phyloP scores from a whole-genome alignment of 805 yeast genomes.

The Torulaspora gathmanii region DNA sequence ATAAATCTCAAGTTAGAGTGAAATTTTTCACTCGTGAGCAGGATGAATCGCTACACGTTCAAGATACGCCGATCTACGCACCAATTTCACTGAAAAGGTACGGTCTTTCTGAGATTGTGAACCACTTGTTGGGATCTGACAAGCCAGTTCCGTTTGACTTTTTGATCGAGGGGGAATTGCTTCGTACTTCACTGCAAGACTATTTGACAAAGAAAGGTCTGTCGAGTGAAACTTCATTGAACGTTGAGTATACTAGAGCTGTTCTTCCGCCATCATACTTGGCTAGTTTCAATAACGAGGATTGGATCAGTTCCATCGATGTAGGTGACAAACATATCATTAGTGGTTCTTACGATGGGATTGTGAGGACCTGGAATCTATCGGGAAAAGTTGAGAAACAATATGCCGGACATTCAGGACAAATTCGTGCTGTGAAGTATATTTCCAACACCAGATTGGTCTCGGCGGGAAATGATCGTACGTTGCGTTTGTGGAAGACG shows the following conservation, averaged over 20 bases:
- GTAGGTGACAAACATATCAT: constrained; percentile 48
- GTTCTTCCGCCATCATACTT: constrained; percentile 90
- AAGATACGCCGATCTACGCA: constrained; percentile 78
- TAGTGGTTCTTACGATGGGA: constrained; percentile 92
- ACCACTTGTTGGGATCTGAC: constrained; percentile 63
- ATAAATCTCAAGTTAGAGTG: constrained; percentile 68
- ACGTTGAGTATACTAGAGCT: constrained; percentile 86
- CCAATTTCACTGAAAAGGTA: constrained; percentile 82
- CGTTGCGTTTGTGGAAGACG: constrained; percentile 82
- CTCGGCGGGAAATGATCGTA: constrained; percentile 85
- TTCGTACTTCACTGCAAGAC: constrained; percentile 74
- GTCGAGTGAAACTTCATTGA: constrained; percentile 73
- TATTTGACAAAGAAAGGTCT: constrained; percentile 73
- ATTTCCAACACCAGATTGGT: constrained; percentile 69
- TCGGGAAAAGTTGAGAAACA: constrained; percentile 78
- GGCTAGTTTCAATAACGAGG: constrained; percentile 85
- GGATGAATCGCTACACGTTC: constrained; percentile 64
- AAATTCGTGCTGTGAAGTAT: constrained; percentile 80
- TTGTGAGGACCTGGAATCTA: constrained; percentile 82
- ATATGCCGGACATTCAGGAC: constrained; percentile 81
- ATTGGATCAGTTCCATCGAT: constrained; percentile 81
- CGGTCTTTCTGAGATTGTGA: constrained; percentile 92
- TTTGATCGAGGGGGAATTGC: constrained; percentile 74
- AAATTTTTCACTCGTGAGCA: constrained; percentile 82
- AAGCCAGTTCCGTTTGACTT: constrained; percentile 88